Percentiles rank a stretch among this genome's conserved stretches.
phyloP scores from a whole-genome alignment of 495 filamentous ascomycete genomes.

The Aspergillus saccharolyticus region DNA sequence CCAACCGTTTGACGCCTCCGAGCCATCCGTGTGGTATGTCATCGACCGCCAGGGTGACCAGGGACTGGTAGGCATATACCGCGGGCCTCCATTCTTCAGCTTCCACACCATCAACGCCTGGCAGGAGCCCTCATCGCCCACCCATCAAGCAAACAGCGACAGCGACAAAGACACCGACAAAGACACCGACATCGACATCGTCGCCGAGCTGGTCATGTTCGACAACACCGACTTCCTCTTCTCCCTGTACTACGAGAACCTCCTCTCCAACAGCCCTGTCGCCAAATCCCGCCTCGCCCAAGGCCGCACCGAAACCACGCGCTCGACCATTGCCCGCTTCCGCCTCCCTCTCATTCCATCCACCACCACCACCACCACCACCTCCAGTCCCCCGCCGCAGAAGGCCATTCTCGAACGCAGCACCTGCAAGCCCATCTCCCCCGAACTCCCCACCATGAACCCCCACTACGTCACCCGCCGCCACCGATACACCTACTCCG shows the following conservation, averaged over 20 bases:
- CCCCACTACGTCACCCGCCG: constrained; percentile 45
- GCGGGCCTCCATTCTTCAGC: constrained; percentile 60
- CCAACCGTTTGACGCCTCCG: constrained; percentile 40
- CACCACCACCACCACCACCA: constrained; percentile 14
- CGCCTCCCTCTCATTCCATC: constrained; percentile 37
- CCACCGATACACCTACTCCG: constrained; percentile 62
- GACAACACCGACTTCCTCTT: constrained; percentile 49
- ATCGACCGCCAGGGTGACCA: constrained; percentile 50
- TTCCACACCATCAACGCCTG: constrained; percentile 76
- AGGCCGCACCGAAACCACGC: constrained; percentile 26
- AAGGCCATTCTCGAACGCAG: constrained; percentile 34
- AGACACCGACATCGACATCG: constrained; percentile 47
- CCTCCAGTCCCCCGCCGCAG: constrained; percentile 3
- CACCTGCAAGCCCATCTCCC: constrained; percentile 23
- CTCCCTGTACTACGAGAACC: constrained; percentile 52
- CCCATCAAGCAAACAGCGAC: constrained; percentile 30
- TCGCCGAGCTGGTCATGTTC: constrained; percentile 54
- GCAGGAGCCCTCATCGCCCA: constrained; percentile 42
- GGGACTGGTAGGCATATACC: constrained; percentile 57
- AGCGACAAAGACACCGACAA: too few relatives aligned
- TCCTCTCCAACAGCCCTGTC: constrained; percentile 38
- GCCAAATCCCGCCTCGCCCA: constrained; percentile 27
- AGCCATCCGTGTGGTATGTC: constrained; percentile 61
- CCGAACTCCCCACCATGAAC: constrained; percentile 69
- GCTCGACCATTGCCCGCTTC: constrained; percentile 43